Conservation (phyloP, 495 filamentous ascomycete genomes). For the Barbatosphaeria neglecta region DNA sequence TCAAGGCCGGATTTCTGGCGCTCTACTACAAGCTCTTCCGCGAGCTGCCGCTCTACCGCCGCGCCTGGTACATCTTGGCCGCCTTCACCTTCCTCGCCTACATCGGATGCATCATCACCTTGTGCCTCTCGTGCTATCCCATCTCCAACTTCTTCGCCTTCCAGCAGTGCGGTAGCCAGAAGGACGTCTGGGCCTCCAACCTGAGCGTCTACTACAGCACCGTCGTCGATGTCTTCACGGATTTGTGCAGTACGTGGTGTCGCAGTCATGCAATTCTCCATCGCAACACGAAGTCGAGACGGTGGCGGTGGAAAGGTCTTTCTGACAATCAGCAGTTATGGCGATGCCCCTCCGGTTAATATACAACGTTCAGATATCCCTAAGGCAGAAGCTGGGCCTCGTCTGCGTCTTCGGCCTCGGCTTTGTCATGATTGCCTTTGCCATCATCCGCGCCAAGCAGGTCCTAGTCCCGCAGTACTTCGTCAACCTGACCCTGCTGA, state of each 20-base stretch:
- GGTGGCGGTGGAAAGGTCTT: too few relatives aligned
- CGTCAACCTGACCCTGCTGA: constrained; percentile 21
- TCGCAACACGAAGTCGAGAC: too few relatives aligned
- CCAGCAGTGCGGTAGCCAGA: constrained; percentile 9
- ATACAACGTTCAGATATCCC: constrained; percentile 32
- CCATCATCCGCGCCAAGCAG: constrained; percentile 35
- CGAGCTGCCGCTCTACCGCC: constrained; percentile 23
- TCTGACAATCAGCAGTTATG: constrained; percentile 27
- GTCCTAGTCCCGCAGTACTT: constrained; percentile 18
- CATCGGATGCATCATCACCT: constrained; percentile 26
- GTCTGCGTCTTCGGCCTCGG: constrained; percentile 36
- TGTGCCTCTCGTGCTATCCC: constrained; percentile 26
- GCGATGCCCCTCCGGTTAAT: constrained; percentile 37
- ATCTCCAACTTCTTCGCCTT: constrained; percentile 29
- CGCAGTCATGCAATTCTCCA: too few relatives aligned
- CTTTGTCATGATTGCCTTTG: constrained; percentile 39
- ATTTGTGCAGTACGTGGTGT: constrained; percentile 19
- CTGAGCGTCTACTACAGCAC: constrained; percentile 34
- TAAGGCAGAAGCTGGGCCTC: constrained; percentile 34
- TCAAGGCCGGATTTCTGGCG: constrained; percentile 37
- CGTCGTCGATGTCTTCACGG: constrained; percentile 30
- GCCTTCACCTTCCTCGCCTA: constrained; percentile 26
- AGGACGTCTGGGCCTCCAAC: constrained; percentile 21
- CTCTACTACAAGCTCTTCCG: constrained; percentile 34
- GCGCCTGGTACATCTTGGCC: constrained; percentile 24